phyloP scores from a whole-genome alignment of 2,329 filamentous ascomycete genomes.

The Alternaria incomplexa region DNA sequence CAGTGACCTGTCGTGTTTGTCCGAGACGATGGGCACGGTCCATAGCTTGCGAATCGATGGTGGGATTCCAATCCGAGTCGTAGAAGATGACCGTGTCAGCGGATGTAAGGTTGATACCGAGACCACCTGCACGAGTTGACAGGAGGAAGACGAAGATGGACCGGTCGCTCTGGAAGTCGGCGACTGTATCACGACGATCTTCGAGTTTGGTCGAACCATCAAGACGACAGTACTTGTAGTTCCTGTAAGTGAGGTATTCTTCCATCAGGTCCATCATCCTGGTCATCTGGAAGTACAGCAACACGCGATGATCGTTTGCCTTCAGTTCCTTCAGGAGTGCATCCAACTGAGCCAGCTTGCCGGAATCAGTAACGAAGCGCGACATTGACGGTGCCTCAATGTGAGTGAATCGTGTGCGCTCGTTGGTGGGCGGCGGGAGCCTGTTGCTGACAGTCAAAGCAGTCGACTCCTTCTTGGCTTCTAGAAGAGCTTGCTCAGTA shows the following conservation, averaged over 20 bases:
- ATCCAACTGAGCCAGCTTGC: conserved; percentile 92
- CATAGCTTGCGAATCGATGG: conserved; percentile 98
- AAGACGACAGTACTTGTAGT: conserved; percentile 97
- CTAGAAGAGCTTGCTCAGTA: conserved; percentile 77
- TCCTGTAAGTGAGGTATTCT: conserved; percentile 97
- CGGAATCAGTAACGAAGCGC: conserved; percentile 95
- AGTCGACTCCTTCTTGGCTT: conserved; percentile 70
- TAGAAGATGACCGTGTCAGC: conserved; percentile 99
- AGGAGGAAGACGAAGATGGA: conserved; percentile 98
- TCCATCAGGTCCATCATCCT: conserved; percentile 99
- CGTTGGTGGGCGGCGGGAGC: conserved; percentile 78
- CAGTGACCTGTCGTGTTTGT: conserved; percentile 93
- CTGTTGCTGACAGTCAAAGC: conserved; percentile 68
- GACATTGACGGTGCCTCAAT: conserved; percentile 96
- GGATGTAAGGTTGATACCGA: conserved; percentile 95
- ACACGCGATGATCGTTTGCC: conserved; percentile 87
- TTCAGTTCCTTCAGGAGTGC: conserved; percentile 87
- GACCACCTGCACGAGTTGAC: conserved; percentile 93
- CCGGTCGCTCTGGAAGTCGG: conserved; percentile 92
- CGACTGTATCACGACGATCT: conserved; percentile 92
- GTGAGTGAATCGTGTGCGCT: conserved; percentile 85
- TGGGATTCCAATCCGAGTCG: conserved; percentile 99
- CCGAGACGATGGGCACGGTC: conserved; percentile 97
- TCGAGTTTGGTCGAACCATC: conserved; percentile 98
- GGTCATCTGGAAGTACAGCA: conserved; percentile 99